A percentile compares a stretch with the other conserved stretches of the same genome.
These are phyloP conservation scores for Phytopythium montanum DNA, from an alignment of 352 stramenopile species.

Conservation along the genomic window DNA sequence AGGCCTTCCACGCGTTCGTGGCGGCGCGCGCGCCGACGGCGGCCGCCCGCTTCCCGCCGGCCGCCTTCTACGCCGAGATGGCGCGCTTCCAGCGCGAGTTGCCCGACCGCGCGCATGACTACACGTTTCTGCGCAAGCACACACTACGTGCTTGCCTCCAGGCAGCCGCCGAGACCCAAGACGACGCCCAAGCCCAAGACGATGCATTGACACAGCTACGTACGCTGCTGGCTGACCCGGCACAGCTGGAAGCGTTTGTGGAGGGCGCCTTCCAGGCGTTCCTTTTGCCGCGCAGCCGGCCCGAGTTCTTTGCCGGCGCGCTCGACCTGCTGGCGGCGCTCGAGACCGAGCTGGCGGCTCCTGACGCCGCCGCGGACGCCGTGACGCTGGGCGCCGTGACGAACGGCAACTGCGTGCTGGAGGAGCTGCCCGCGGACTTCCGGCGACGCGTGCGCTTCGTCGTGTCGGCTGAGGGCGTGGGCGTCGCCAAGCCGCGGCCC, in stretches of 20 bases:
- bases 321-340: conserved; percentile 42
- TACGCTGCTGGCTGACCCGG: conserved; percentile 1
- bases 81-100: conserved; percentile 34
- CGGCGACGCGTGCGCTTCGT: conserved; percentile 39
- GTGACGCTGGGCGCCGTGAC: conserved; percentile 53
- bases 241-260: conserved; percentile 30
- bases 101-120: conserved; percentile 55
- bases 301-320: conserved; percentile 57
- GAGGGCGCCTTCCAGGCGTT: conserved; percentile 60
- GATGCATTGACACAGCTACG: background rate
- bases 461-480: conserved; percentile 49
- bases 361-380: background rate
- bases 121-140: conserved; percentile 61
- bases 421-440: conserved; percentile 42
- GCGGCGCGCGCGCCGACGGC: conserved; percentile 25
- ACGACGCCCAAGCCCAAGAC: background rate
- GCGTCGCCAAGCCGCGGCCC: conserved; percentile 36
- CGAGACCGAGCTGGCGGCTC: conserved; percentile 17
- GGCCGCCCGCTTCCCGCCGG: conserved; percentile 34
- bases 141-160: conserved; percentile 44
- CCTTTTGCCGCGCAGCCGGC: conserved; percentile 48
- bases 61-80: conserved; percentile 38
- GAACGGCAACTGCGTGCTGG: conserved; percentile 66
- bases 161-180: background rate
- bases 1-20: conserved; percentile 50